Base-by-base conservation (phyloP, 2,329 filamentous ascomycete species). In the Aspergillus phoenicis region DNA sequence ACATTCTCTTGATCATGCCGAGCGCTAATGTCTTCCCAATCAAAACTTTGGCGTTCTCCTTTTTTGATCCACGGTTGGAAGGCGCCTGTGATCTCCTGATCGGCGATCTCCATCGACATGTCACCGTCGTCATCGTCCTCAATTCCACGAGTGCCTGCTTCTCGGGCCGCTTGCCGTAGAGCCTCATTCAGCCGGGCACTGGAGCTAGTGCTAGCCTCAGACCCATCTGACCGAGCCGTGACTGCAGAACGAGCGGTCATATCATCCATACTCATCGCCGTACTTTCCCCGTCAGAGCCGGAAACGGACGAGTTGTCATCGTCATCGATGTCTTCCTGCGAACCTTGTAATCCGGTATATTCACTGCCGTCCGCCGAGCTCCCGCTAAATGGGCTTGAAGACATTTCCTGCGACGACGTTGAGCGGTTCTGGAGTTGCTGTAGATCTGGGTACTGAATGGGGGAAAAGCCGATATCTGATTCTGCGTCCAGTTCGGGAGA, bases 181-280 rank as follows among this genome's bases (percentile, higher is more conserved):
- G 89, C 90, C 64, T 91, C 87, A 58, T 97, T 92, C 6, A 97
- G 78, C 8, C 87, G 87, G 24, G 86, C 87, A 64, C 88, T 93
- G 6, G 90, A 91, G 17, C 86, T 86, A 17, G 85, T 88, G 33
- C 33, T 36, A 26, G 79, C 81, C 38, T 62, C 59, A 56, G 71
- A 73, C 33, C 77, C 82, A 63, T 81, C 80, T 22, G 85, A 86
- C 26, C 84, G 84, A 2, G 83, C 81, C 8, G 89, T 90, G 48
- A 82, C 85, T 48, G 86, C 79, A 15, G 89, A 90, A 26, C 86
- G 88, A 33, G 86, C 86, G 1, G 89, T 92, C 64, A 89, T 85
- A 67, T 93, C 90, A 63, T 94, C 91, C 48, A 96, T 81, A 38
- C 89, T 94, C 87, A 93, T 91, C 75, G 91, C 89, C 0, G 91